These are phyloP conservation scores for Teratosphaeria zuluensis DNA, from an alignment of 2,329 filamentous ascomycete genomes.

Conservation along the genomic window DNA sequence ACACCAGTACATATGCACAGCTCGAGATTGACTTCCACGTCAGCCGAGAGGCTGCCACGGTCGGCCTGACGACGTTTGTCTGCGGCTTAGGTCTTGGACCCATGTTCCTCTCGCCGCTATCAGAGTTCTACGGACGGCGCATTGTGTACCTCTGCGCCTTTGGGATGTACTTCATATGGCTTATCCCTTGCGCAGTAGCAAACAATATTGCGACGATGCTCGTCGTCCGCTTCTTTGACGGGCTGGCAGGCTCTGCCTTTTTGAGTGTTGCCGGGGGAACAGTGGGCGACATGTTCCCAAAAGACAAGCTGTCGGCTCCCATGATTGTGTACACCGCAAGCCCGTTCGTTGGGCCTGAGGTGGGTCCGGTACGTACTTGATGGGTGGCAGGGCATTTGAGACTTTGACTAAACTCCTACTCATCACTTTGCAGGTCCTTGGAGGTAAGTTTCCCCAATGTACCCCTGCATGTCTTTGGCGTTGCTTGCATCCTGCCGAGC, in stretches of 20 bases:
- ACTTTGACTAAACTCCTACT: neutral
- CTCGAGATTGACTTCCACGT: slow-evolving; percentile 65
- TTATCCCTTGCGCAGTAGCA: slow-evolving; percentile 62
- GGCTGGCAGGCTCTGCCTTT: slow-evolving; percentile 56
- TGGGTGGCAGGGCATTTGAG: slow-evolving; percentile 19
- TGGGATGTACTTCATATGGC: slow-evolving; percentile 52
- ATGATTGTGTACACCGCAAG: slow-evolving; percentile 67
- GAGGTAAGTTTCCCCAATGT: neutral
- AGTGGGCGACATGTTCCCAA: slow-evolving; percentile 67
- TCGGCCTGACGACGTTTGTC: slow-evolving; percentile 78
- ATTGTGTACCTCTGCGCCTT: slow-evolving; percentile 61
- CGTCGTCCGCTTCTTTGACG: slow-evolving; percentile 66
- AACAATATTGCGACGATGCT: slow-evolving; percentile 58
- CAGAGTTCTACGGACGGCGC: slow-evolving; percentile 57
- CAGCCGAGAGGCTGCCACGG: slow-evolving; percentile 61
- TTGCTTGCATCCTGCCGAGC: neutral
- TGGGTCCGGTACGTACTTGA: slow-evolving; percentile 34
- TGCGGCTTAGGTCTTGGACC: slow-evolving; percentile 55
- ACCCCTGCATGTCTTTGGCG: neutral
- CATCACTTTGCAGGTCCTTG: neutral
- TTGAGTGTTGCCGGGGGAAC: slow-evolving; percentile 70
- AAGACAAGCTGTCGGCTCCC: slow-evolving; percentile 60
- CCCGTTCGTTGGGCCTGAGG: slow-evolving; percentile 48
- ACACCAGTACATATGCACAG: slow-evolving; percentile 72
- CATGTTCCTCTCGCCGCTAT: slow-evolving; percentile 52